Evolutionary conservation across 768 basidiomycete genomes (phyloP).

Genomic region (Trametes elegans): DNA sequence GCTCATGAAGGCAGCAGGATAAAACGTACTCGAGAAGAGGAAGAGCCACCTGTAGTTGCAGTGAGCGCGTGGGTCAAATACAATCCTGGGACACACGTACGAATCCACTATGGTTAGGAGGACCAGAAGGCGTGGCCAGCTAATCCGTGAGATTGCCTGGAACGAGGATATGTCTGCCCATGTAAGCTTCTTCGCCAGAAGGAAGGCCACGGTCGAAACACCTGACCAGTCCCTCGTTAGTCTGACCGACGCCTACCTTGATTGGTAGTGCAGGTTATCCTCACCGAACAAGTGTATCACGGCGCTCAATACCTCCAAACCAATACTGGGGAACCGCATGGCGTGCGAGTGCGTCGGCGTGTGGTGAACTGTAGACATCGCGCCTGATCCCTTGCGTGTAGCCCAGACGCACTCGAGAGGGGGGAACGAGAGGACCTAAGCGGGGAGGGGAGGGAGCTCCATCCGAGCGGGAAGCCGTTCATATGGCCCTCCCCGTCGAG

Average conservation of each 20-base stretch:
- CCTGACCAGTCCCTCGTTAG: constrained; percentile 19
- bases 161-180: constrained; percentile 31
- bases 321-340: constrained; percentile 14
- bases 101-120: constrained; percentile 43
- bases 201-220: constrained; percentile 34
- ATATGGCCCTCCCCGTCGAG: neutral
- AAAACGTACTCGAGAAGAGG: constrained; percentile 34
- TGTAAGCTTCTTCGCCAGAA: constrained; percentile 40
- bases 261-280: neutral
- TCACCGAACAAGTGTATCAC: constrained; percentile 19
- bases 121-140: constrained; percentile 41
- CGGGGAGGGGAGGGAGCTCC: neutral
- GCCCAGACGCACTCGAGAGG: neutral
- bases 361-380: neutral
- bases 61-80: neutral
- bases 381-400: neutral
- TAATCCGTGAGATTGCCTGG: constrained; percentile 31
- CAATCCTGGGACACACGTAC: constrained; percentile 20
- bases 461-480: neutral
- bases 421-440: neutral
- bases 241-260: neutral
- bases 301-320: constrained; percentile 13
- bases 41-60: constrained; percentile 35
- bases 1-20: neutral
- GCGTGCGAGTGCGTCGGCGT: constrained; percentile 8